phyloP scores from a whole-genome alignment of 2,329 filamentous ascomycete genomes.

The Chaetomium globosum region DNA sequence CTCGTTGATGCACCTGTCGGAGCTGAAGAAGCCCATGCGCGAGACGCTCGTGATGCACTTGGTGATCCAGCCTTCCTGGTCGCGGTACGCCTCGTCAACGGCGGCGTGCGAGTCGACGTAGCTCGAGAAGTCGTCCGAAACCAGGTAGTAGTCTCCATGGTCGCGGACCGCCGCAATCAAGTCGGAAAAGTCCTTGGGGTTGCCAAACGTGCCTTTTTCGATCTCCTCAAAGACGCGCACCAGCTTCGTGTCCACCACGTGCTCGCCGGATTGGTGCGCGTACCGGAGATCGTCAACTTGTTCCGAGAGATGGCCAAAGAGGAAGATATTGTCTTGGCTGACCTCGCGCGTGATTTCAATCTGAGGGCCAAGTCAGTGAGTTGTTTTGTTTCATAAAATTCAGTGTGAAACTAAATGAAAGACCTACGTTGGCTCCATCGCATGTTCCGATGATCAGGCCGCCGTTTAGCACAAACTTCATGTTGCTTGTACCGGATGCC shows the following conservation, averaged over 20 bases:
- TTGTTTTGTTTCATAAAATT: background rate
- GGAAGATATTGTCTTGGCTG: constrained; percentile 95
- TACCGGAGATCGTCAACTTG: constrained; percentile 96
- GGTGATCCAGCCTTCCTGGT: constrained; percentile 88
- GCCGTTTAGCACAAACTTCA: constrained; percentile 99
- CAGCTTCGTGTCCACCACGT: constrained; percentile 76
- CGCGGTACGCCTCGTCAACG: constrained; percentile 88
- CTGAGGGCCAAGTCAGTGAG: constrained; percentile 46
- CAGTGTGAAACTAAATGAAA: constrained; percentile 8
- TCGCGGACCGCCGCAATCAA: constrained; percentile 83
- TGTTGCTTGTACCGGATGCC: constrained; percentile 88
- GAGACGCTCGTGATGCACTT: constrained; percentile 88
- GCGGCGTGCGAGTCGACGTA: constrained; percentile 89
- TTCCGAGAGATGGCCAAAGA: constrained; percentile 94
- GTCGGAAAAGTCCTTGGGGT: constrained; percentile 75
- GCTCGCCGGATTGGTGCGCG: constrained; percentile 78
- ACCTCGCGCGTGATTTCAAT: constrained; percentile 98
- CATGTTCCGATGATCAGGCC: constrained; percentile 97
- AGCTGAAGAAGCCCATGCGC: constrained; percentile 96
- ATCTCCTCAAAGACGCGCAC: constrained; percentile 82
- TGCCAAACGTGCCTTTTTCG: constrained; percentile 77
- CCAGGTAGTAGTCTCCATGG: constrained; percentile 96
- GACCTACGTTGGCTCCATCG: constrained; percentile 89
- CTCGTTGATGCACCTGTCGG: constrained; percentile 92
- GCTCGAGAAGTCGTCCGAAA: constrained; percentile 95